Evolutionary conservation across 2,329 filamentous ascomycete genomes (phyloP).

Genomic region (Aspergillus sp.): DNA sequence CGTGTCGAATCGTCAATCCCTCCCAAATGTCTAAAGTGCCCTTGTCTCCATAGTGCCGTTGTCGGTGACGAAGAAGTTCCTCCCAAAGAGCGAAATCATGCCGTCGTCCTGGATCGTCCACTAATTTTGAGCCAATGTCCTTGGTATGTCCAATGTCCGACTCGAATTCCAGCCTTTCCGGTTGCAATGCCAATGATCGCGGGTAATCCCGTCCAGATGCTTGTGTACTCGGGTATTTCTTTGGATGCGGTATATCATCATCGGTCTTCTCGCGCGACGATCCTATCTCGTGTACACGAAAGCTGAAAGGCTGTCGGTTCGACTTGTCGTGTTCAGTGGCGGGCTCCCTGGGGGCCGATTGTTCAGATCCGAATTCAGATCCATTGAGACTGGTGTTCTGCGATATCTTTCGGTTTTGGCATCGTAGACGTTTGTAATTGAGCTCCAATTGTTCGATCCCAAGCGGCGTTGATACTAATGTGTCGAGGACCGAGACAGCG

Average conservation of each 20-base stretch:
- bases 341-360: conserved; percentile 2
- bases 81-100: conserved; percentile 40
- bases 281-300: conserved; percentile 25
- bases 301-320: conserved; percentile 11
- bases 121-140: conserved; percentile 30
- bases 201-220: conserved; percentile 2
- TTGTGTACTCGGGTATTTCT: not conserved
- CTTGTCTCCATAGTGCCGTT: conserved; percentile 36
- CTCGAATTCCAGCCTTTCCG: conserved; percentile 34
- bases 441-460: conserved; percentile 28
- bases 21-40: conserved; percentile 39
- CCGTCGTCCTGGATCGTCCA: conserved; percentile 27
- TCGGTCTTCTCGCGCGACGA: conserved; percentile 5
- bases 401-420: conserved; percentile 16
- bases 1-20: conserved; percentile 26
- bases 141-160: conserved; percentile 34
- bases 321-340: not conserved
- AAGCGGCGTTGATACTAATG: conserved; percentile 22
- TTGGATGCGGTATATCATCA: not conserved
- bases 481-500: conserved; percentile 32
- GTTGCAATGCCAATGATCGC: conserved; percentile 20
- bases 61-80: conserved; percentile 38
- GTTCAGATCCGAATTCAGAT: conserved; percentile 2
- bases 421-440: conserved; percentile 22
- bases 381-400: conserved; percentile 4